A percentile compares a stretch with the other conserved stretches of the same genome.
phyloP scores from a whole-genome alignment of 768 basidiomycete species.

The Clathrus columnatus region DNA sequence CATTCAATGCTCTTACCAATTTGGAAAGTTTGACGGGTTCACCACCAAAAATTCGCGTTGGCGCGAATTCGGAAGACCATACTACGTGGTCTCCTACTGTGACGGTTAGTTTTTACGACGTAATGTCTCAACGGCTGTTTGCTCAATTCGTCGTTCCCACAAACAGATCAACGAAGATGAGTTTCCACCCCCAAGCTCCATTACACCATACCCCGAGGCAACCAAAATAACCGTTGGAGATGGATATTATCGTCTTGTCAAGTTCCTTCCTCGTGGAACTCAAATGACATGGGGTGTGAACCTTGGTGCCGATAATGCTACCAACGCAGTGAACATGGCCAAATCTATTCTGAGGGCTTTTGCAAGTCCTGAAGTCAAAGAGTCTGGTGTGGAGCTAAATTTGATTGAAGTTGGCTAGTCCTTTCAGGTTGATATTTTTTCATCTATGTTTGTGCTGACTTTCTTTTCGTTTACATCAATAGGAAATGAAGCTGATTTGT shows the following conservation, averaged over 20 bases:
- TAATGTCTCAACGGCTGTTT: too few species aligned
- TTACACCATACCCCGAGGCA: constrained; percentile 61
- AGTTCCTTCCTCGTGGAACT: constrained; percentile 47
- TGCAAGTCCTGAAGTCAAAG: constrained; percentile 27
- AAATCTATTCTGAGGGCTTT: constrained; percentile 43
- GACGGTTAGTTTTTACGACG: neutral
- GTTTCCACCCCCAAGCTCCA: constrained; percentile 41
- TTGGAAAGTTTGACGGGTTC: constrained; percentile 7
- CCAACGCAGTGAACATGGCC: constrained; percentile 39
- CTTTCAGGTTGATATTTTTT: too few species aligned
- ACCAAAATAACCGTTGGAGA: constrained; percentile 50
- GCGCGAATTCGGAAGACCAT: constrained; percentile 12
- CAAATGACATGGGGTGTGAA: constrained; percentile 63
- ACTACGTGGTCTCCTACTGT: constrained; percentile 9
- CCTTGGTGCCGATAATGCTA: constrained; percentile 43
- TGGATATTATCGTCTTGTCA: constrained; percentile 43
- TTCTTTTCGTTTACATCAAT: neutral
- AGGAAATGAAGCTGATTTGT: constrained; percentile 57
- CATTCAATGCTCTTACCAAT: constrained; percentile 22
- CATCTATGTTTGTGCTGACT: too few species aligned
- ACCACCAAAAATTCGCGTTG: constrained; percentile 13
- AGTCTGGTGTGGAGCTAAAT: constrained; percentile 39
- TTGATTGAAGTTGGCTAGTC: constrained; percentile 33
- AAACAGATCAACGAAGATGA: constrained; percentile 40
- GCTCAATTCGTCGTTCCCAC: too few species aligned